Base-by-base conservation (phyloP, 2,329 filamentous ascomycete species). In the Penicillium paneum region DNA sequence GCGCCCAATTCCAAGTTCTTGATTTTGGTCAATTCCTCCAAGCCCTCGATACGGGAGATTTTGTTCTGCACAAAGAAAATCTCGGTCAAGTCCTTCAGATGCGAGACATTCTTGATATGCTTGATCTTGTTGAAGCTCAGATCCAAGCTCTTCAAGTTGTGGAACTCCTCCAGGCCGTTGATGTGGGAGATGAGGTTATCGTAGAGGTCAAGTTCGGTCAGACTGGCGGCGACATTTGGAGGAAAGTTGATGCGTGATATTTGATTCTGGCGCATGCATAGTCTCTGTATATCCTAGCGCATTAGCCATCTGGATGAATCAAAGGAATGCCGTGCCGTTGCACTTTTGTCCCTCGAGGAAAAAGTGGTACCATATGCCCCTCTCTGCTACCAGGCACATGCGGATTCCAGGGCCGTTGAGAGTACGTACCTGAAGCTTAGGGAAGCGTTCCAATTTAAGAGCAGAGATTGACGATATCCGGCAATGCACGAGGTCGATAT, bases 71-170 rank as follows among this genome's bases (percentile, higher is more conserved):
- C 91, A 64, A 99, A 89, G 72, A 89, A 99, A 3, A 99, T 72
- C 63, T 97, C 91, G 58, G 82, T 88, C 54, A 97, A 81, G 50
- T 91, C 82, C 21, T 78, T 87, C 55, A 99, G 78, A 66, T 93
- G 88, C 55, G 82, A 82, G 61, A 97, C 78, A 66, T 93, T 86
- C 75, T 96, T 96, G 78, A 99, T 96, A 75, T 97, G 92, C 73
- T 96, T 97, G 78, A 99, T 93, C 79, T 97, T 97, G 80, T 99
- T 99, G 83, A 97, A 99, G 73, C 90, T 95, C 48, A 99, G 81
- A 71, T 99, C 94, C 51, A 99, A 83, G 53, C 79, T 88, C 6
- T 83, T 90, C 50, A 99, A 82, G 57, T 89, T 81, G 12, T 81
- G 84, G 54, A 97, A 83, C 42, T 84, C 79, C 50, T 97, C 91